Percentiles rank a stretch among this genome's conserved stretches.
phyloP scores from a whole-genome alignment of 2,329 filamentous ascomycete species.

The Simplicillium aogashimaense region DNA sequence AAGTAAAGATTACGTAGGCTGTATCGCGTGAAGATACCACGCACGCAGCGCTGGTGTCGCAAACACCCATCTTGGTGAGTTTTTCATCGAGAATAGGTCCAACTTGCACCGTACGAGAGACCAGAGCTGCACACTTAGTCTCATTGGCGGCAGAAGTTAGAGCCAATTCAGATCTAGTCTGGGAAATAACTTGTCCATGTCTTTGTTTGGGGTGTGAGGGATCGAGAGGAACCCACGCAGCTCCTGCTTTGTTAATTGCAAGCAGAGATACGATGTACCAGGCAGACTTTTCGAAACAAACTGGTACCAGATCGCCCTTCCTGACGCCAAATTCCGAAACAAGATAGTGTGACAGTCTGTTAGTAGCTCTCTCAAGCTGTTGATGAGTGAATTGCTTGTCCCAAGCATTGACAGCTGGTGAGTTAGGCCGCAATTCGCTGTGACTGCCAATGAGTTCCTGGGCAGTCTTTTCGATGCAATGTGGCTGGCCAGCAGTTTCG shows the following conservation, averaged over 20 bases:
- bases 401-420: constrained; percentile 30
- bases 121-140: constrained; percentile 5
- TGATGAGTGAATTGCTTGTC: constrained; percentile 30
- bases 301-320: constrained; percentile 12
- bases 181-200: constrained; percentile 8
- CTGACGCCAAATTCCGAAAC: constrained; percentile 12
- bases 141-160: constrained; percentile 10
- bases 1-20: constrained; percentile 7
- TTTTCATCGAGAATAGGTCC: background rate
- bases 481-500: constrained; percentile 5
- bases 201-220: constrained; percentile 10
- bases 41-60: too few relatives aligned
- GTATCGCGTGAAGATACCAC: background rate
- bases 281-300: constrained; percentile 15
- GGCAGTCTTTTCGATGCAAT: constrained; percentile 18
- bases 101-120: background rate
- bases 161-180: constrained; percentile 8
- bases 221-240: constrained; percentile 17
- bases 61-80: too few relatives aligned
- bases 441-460: constrained; percentile 29
- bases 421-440: constrained; percentile 17
- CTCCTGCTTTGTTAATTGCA: constrained; percentile 14
- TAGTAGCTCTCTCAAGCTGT: constrained; percentile 17
- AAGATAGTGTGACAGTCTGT: constrained; percentile 8
- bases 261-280: constrained; percentile 14